Evolutionary conservation across 306 rosid genomes (phyloP), one percentile per base, ranked within the genome.

Genomic region (Nissolia schottii): DNA sequence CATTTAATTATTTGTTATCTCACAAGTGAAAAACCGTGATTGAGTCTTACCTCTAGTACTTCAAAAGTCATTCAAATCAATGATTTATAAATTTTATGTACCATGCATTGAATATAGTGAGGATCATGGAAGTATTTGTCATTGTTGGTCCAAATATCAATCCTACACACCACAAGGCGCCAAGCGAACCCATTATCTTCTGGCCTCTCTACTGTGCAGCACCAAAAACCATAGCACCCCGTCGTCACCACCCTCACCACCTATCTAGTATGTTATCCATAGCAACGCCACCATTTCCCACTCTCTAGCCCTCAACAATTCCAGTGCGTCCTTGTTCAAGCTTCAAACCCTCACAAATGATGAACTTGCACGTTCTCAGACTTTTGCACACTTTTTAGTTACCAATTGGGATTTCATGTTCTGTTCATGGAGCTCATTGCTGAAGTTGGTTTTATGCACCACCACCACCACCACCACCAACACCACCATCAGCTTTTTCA

Each of bases 361-460:
- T 74, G 82, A 67, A 79, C 28, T 35, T 67, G 58, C 54, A 70
- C 57, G 12, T 34, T 28, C 54, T n/a, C 37, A 15, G 14, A 2
- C 40, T 18, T 27, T 34, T 6, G 40, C 40, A 34, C 40, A 7
- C 40, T 34, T 34, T 34, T 34, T 34, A n/a, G n/a, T n/a, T 4
- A 34, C 40, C 40, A 34, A 34, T 4, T 7, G 40, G 40, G 40
- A 0, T 34, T 34, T 60, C 65, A 59, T 59, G 15, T 34, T 86
- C 81, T 59, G 11, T 51, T 86, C 85, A 78, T 89, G 92, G 94
- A 68, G 59, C 78, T 76, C 61, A 53, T 85, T 60, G 75, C 85
- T 83, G 86, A 66, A 63, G 76, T 83, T 37, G 71, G 75, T 67
- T 74, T 73, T 62, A 20, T 79, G 67, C 79, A 79, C 76, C 87